Evolutionary conservation across 306 rosid species (phyloP), one percentile per base, ranked within the genome.

Genomic region (Hippophae tibetana): DNA sequence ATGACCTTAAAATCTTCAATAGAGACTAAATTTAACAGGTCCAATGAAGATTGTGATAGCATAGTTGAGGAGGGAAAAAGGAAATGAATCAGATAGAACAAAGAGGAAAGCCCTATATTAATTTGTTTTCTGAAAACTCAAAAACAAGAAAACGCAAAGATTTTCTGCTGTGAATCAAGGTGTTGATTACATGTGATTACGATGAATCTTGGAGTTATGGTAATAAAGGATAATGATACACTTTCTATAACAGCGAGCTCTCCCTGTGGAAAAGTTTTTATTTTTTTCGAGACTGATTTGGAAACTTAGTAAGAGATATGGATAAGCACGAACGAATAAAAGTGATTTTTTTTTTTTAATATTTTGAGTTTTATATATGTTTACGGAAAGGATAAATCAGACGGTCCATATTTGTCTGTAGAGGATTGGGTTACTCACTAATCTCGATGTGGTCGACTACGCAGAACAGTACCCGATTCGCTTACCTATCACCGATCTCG

Each of bases 21-120:
- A 0, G 86, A 69, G 31, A 78, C 63, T 63, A 82, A 69, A 76
- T 80, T 85, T 47, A 80, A 64, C 8, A 78, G 52, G 62, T 81
- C 84, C 42, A 76, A 56, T 58, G 74, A 80, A 61, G 86, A 86
- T 78, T 82, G 54, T 6, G 94, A 80, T 8, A 76, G 71, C 94
- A 82, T 86, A 78, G 1, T 6, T 51, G 5, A 9, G 61, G 46
- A 42, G 13, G n/a, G 45, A 40, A 38, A 13, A 52, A 41, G 38
- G 38, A 31, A 31, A 31, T 31, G 0, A 31, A 31, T 31, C 1
- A 8, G 3, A 38, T 1, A 51, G 31, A 9, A 9, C 9, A 25
- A 41, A 13, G 8, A 51, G 1, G 26, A 54, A 43, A 6, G 6
- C 5, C n/a, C 38, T 31, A 2, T 31, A 31, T 31, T 31, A 31